Evolutionary conservation across 2,329 filamentous ascomycete species (phyloP).

Genomic region (Beauveria brongniartii): DNA sequence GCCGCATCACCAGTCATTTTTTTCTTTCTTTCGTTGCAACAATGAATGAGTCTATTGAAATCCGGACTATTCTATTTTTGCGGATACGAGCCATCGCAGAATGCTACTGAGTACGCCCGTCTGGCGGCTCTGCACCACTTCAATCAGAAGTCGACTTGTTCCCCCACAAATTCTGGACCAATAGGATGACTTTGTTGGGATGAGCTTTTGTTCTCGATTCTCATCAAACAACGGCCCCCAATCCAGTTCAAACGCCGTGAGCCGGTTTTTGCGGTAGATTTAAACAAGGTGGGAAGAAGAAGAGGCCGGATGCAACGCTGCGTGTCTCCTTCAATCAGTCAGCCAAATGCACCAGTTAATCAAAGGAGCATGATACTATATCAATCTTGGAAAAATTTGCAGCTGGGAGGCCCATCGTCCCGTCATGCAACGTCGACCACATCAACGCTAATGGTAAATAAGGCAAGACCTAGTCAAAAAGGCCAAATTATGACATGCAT

Average conservation of each 20-base stretch:
- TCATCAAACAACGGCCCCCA: neutral
- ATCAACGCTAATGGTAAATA: neutral
- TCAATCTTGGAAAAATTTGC: neutral
- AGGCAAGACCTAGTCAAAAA: neutral
- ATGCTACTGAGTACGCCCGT: neutral
- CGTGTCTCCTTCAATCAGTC: neutral
- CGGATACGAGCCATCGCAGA: neutral
- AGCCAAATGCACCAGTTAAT: neutral
- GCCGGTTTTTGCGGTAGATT: neutral
- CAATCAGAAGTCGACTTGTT: too few relatives aligned
- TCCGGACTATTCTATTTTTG: neutral
- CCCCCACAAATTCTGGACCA: neutral
- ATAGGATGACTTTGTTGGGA: neutral
- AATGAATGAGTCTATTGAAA: too few relatives aligned
- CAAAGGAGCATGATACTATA: neutral
- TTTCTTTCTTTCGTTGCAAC: too few relatives aligned
- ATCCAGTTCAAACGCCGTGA: neutral
- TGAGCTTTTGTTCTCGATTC: neutral
- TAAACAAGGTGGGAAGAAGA: neutral
- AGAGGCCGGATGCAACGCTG: neutral
- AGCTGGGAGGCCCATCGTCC: neutral
- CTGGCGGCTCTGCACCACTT: too few relatives aligned
- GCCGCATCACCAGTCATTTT: neutral
- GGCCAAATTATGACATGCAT: neutral
- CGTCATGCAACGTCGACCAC: constrained; percentile 7